phyloP scores from a whole-genome alignment of 805 yeast genomes.

The Candida odintsovae region DNA sequence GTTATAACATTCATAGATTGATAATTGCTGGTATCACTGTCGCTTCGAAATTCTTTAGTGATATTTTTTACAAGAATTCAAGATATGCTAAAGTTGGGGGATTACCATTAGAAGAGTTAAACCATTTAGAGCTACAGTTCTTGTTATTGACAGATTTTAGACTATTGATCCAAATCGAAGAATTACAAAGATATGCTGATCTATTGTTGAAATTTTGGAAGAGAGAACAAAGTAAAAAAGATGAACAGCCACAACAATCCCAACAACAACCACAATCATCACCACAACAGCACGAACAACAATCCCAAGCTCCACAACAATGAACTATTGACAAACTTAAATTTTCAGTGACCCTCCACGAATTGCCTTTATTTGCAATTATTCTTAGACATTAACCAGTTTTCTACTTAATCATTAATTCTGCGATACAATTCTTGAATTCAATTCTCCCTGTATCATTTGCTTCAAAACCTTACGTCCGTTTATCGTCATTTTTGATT shows the following conservation, averaged over 20 bases:
- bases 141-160: constrained; percentile 78
- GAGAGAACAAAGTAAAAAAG: constrained; percentile 37
- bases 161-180: constrained; percentile 83
- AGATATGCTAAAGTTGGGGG: constrained; percentile 97
- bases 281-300: background rate
- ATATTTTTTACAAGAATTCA: constrained; percentile 89
- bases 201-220: constrained; percentile 80
- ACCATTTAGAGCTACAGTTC: constrained; percentile 88
- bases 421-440: background rate
- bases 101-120: constrained; percentile 85
- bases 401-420: background rate
- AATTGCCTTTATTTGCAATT: no score
- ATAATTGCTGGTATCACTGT: constrained; percentile 95
- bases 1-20: constrained; percentile 89
- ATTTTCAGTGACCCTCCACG: background rate
- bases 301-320: background rate
- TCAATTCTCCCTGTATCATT: background rate
- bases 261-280: background rate
- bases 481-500: background rate
- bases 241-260: background rate
- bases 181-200: constrained; percentile 86
- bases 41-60: constrained; percentile 90
- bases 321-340: background rate
- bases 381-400: background rate
- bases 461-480: background rate